Evolutionary conservation across 208 protist species (phyloP), one percentile per base, ranked within the genome.

Genomic region (Trypanosoma brucei): DNA sequence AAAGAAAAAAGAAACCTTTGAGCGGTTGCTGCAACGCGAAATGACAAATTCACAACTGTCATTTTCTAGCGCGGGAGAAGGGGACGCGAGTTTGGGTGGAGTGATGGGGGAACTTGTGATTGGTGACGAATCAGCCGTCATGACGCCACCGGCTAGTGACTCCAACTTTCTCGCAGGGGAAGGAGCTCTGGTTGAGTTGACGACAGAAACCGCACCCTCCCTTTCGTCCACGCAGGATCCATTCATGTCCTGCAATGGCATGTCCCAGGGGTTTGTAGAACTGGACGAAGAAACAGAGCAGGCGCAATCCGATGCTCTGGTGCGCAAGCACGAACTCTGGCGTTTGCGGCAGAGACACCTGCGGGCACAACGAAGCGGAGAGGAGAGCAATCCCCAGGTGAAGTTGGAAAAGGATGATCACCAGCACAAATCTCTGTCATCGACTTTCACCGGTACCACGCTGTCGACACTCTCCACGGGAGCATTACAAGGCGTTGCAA

Each of bases 301-400:
- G 48, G 72, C 64, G 6, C 33, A 54, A 11, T 68, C 67, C 0
- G 62, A 72, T 0, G 74, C 84, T 2, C 67, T 91, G 0, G 46
- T 78, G 31, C 82, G 88, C n/a, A 85, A 85, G 52, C 85, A 91
- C 40, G 81, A 94, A 52, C 82, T 94, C 3, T 88, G 84, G 84
- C 84, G 86, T 53, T 65, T 92, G 55, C 72, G 80, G 49, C 83
- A 92, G 65, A 70, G 74, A 5, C 76, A 87, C 35, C 37, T 81
- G 11, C 70, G 71, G 59, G 75, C 75, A 13, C 69, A 88, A 65
- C 55, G 56, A 34, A 35, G 33, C 33, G 44, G 9, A 2, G 65
- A 59, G 38, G 59, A 57, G 39, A 11, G 14, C 46, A 48, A 14
- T 31, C 53, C 54, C 3, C 42, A 59, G 14, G 31, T 37, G 6